phyloP scores from a whole-genome alignment of 257 asterid genomes.

The Ajuga chamaepitys region DNA sequence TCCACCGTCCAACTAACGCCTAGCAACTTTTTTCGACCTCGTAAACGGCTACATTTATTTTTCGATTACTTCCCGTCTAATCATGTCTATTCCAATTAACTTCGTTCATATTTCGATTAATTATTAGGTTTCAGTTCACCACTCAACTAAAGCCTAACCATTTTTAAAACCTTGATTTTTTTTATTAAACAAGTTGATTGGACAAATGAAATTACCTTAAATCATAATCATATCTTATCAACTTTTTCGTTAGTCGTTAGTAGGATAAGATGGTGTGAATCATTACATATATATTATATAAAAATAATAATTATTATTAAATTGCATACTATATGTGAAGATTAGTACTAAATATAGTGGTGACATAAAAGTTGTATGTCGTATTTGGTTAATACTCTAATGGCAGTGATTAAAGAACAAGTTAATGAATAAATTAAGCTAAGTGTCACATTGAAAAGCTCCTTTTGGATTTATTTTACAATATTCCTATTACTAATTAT shows the following conservation, averaged over 20 bases:
- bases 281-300: too few species aligned
- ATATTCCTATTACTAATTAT: background rate
- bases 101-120: too few species aligned
- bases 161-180: background rate
- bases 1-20: too few species aligned
- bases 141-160: background rate
- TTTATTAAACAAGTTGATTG: background rate
- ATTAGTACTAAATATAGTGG: background rate
- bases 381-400: background rate
- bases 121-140: too few species aligned
- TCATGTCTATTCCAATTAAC: too few species aligned
- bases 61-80: too few species aligned
- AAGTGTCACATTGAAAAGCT: background rate
- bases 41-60: too few species aligned
- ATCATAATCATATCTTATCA: background rate
- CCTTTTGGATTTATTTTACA: background rate
- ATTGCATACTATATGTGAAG: background rate
- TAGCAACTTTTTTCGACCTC: too few species aligned
- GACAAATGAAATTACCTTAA: background rate
- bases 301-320: background rate
- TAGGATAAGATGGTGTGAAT: slow-evolving; percentile 4
- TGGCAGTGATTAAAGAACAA: background rate
- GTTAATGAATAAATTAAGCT: background rate
- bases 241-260: background rate
- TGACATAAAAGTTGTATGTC: background rate